These are phyloP conservation scores for Acanthochlamys bracteata DNA, from an alignment of 106 monocot genomes.

Conservation along the genomic window DNA sequence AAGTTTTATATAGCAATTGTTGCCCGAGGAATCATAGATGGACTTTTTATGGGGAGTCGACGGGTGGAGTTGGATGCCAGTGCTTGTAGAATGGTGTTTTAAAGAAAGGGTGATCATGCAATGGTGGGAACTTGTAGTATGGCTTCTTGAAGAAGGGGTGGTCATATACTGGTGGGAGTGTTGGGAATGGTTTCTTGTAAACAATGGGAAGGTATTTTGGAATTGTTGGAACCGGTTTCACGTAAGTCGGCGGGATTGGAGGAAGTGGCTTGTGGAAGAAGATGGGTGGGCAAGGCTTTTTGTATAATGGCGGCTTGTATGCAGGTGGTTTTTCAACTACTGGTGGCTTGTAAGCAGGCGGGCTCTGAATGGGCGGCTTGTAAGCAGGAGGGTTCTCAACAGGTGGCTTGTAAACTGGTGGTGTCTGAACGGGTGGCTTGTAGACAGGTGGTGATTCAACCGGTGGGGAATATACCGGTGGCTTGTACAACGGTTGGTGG, in stretches of 20 bases:
- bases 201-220: not conserved
- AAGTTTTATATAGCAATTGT: too few species aligned
- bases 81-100: not conserved
- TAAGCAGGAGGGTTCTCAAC: conserved; percentile 6
- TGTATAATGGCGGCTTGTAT: conserved; percentile 1
- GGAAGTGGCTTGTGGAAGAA: conserved; percentile 2
- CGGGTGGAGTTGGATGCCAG: not conserved
- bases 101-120: not conserved
- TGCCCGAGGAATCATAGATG: too few species aligned
- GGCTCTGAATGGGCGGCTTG: not conserved
- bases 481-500: conserved; percentile 1
- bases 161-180: not conserved
- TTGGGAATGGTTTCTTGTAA: not conserved
- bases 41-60: too few species aligned
- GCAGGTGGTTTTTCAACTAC: not conserved
- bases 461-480: not conserved
- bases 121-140: too few species aligned
- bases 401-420: conserved; percentile 4
- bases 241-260: not conserved
- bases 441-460: conserved; percentile 7
- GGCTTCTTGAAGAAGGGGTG: not conserved
- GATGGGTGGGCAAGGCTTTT: conserved; percentile 14
- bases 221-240: not conserved
- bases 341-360: conserved; percentile 11
- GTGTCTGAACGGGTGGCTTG: conserved; percentile 1